Evolutionary conservation across 2,329 filamentous ascomycete species (phyloP).

Genomic region (Talaromyces albobiverticillius): DNA sequence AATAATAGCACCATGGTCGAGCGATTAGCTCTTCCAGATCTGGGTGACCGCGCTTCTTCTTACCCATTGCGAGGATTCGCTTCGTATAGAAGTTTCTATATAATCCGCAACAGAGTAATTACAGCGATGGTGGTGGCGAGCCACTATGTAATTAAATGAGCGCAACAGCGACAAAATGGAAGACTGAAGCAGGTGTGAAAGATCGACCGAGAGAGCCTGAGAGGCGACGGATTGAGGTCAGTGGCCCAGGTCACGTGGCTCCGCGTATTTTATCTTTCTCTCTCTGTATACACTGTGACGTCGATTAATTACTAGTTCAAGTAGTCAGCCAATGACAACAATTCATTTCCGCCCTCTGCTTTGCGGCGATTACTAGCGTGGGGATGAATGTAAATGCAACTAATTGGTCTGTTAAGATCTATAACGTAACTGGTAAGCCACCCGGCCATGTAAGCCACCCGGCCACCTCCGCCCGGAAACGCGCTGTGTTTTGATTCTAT

Average conservation of each 20-base stretch:
- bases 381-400: no score
- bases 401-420: no score
- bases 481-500: no score
- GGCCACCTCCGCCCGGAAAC: no score
- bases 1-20: conserved; percentile 98
- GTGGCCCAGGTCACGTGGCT: neutral
- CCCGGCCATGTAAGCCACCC: no score
- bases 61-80: conserved; percentile 37
- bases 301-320: neutral
- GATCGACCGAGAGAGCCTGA: neutral
- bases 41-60: conserved; percentile 84
- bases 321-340: neutral
- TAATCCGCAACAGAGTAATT: neutral
- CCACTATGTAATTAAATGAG: neutral
- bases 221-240: neutral
- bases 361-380: no score
- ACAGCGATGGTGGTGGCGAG: neutral
- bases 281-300: neutral
- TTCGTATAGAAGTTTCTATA: neutral
- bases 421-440: no score
- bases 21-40: conserved; percentile 83
- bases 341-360: no score
- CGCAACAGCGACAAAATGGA: neutral
- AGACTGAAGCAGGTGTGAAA: neutral
- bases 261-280: neutral